Evolutionary conservation across 2,329 filamentous ascomycete genomes (phyloP), one percentile per base, ranked within the genome.

Genomic region (Fusarium proliferatum): DNA sequence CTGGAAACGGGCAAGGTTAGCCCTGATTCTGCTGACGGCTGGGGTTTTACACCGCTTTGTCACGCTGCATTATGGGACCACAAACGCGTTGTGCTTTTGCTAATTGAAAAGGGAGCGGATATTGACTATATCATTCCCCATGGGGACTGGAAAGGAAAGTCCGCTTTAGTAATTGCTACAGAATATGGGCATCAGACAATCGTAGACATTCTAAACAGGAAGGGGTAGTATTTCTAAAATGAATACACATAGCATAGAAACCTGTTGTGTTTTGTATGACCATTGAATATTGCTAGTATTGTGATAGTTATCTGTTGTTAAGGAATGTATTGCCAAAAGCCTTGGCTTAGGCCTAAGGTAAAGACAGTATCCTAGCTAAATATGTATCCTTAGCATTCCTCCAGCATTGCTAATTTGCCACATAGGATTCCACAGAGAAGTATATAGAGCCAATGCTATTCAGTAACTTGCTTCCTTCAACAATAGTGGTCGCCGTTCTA

Each of bases 391-490:
- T 21, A 7, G 17, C 9, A 2, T 7, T 10, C 3, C 41, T 17
- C 5, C 11, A 19, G 9, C 5, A n/a, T n/a, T 42, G 12, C 21
- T 42, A n/a, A n/a, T 12, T 12, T 12, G 21, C 6, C 13, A 42
- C 9, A 16, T 5, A 42, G 9, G 8, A n/a, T 13, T 42, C 13
- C 1, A 5, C 6, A 6, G 9, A 10, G 9, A 23, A 11, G 15
- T 7, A 23, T 16, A 10, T 23, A 43, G 17, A 28, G 5, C 0
- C 15, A 3, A 0, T 12, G 19, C 15, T 19, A 10, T 7, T 8
- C 26, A 21, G 17, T 3, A 10, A 15, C 45, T 15, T 46, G 9
- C 9, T 46, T 21, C 5, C 26, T 28, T 28, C 9, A 46, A 46
- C 45, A 46, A 4, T 46, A 46, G 26, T 46, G 45, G 19, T 46